Percentiles rank a stretch among this genome's conserved stretches.
Conservation (phyloP, 257 asterid species). For the Ballota nigra region DNA sequence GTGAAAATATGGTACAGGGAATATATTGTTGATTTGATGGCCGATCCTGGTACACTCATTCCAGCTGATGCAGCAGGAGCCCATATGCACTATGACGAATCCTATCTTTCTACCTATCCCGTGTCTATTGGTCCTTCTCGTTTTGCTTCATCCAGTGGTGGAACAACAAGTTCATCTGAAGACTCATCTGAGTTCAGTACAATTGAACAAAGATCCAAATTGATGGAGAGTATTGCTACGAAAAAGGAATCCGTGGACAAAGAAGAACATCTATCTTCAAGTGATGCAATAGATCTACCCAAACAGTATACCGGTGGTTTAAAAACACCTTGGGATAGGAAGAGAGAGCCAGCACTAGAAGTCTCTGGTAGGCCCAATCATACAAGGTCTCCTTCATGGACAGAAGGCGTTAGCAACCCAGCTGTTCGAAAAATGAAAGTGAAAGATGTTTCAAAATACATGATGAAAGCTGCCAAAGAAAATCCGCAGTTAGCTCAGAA, state of each 20-base stretch:
- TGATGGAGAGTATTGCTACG: conserved; percentile 27
- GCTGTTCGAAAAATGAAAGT: conserved; percentile 80
- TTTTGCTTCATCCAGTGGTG: conserved; percentile 42
- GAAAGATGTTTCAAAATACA: conserved; percentile 88
- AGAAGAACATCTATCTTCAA: conserved; percentile 28
- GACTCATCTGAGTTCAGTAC: conserved; percentile 30
- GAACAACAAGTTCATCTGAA: conserved; percentile 37
- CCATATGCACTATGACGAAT: conserved; percentile 36
- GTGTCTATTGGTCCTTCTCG: conserved; percentile 35
- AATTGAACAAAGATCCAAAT: conserved; percentile 33
- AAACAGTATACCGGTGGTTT: conserved; percentile 28
- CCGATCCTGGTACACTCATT: conserved; percentile 95
- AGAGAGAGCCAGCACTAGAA: conserved; percentile 40
- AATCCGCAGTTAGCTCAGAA: conserved; percentile 93
- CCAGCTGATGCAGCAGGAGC: conserved; percentile 78
- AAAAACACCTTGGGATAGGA: conserved; percentile 33
- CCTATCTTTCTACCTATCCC: conserved; percentile 29
- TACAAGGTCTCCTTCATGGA: conserved; percentile 97
- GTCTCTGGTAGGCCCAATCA: conserved; percentile 51
- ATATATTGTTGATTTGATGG: conserved; percentile 93
- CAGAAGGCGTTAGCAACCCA: conserved; percentile 95
- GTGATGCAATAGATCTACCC: conserved; percentile 28
- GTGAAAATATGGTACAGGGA: conserved; percentile 63
- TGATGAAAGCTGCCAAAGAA: conserved; percentile 96
- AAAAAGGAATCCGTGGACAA: conserved; percentile 30